Evolutionary conservation across 768 basidiomycete genomes (phyloP), one percentile per base, ranked within the genome.

Genomic region (Suillus americanus): DNA sequence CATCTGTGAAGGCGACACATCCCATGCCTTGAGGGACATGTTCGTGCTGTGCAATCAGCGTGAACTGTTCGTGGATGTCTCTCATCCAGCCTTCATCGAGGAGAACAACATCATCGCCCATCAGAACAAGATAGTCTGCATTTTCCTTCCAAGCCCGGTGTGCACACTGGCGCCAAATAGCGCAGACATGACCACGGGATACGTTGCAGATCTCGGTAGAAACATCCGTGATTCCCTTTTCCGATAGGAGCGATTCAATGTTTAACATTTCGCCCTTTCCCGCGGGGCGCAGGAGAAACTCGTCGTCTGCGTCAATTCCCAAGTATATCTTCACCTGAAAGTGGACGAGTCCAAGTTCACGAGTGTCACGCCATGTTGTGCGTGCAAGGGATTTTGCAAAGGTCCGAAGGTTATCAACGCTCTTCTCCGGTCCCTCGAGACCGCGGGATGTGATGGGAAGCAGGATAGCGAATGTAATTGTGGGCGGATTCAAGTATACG

Each of bases 381-480:
- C 70, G 68, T 5, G 69, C 45, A 18, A 87, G 72, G 4, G 84
- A 85, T 23, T 68, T 62, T 0, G 82, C 79, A 67, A 88, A 88
- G 0, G 13, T 48, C 3, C 61, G 30, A 6, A 88, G 80, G 41
- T 81, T 75, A 4, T 70, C 65, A 8, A 86, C 73, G 63, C 85
- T 86, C 43, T 77, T 69, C 0, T 66, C 63, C 0, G 79, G 79
- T 5, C 72, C 65, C 2, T 64, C 37, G 0, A 72, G 71, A 5
- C 83, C 81, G 1, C 82, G 78, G 9, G 86, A 87, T 0, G 86
- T 87, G 67, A 88, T 79, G 2, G 87, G 87, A 9, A 88, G 80
- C 3, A 88, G 76, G 48, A 87, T 77, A 2, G 82, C 87, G 67
- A 86, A 85, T 7, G 72, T 79, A 60, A 78, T 74, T 2, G 71